These are phyloP conservation scores for Antitrichia curtipendula DNA, from an alignment of 225 moss, liverwort and hornwort species.

Conservation along the genomic window DNA sequence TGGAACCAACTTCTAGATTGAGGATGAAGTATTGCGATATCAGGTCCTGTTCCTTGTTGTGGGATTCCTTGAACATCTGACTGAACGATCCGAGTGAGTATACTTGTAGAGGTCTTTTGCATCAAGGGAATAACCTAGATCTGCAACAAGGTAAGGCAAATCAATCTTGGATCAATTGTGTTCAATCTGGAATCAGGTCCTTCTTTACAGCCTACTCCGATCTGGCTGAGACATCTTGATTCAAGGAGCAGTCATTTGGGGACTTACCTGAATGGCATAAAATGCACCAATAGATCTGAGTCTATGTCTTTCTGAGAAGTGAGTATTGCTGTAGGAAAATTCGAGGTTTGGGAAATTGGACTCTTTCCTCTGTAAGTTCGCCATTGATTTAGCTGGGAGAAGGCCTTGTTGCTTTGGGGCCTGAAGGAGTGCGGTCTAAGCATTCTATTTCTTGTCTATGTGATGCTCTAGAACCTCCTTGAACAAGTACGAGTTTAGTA, in stretches of 20 bases:
- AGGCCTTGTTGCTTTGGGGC: too few species aligned
- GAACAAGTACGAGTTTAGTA: too few species aligned
- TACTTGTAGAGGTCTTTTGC: neutral
- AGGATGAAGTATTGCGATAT: neutral
- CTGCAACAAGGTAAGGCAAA: too few species aligned
- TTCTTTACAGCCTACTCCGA: neutral
- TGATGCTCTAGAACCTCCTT: neutral
- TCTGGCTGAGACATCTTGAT: slow-evolving; percentile 3
- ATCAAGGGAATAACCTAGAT: too few species aligned
- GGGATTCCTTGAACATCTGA: neutral
- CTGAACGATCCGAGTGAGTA: neutral
- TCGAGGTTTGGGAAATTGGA: neutral
- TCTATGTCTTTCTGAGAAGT: slow-evolving; percentile 2
- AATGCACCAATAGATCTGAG: neutral
- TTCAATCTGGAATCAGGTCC: slow-evolving; percentile 15
- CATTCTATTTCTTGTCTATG: too few species aligned
- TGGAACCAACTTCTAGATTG: neutral
- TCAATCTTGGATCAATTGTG: slow-evolving; percentile 24
- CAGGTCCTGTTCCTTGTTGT: neutral
- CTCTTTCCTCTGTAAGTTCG: neutral
- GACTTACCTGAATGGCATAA: neutral
- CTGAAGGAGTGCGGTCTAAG: too few species aligned
- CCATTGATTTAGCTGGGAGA: too few species aligned
- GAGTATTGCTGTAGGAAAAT: neutral
- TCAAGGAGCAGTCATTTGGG: neutral